These are phyloP conservation scores for Sophora flavescens DNA, from an alignment of 306 rosid genomes.

Conservation along the genomic window DNA sequence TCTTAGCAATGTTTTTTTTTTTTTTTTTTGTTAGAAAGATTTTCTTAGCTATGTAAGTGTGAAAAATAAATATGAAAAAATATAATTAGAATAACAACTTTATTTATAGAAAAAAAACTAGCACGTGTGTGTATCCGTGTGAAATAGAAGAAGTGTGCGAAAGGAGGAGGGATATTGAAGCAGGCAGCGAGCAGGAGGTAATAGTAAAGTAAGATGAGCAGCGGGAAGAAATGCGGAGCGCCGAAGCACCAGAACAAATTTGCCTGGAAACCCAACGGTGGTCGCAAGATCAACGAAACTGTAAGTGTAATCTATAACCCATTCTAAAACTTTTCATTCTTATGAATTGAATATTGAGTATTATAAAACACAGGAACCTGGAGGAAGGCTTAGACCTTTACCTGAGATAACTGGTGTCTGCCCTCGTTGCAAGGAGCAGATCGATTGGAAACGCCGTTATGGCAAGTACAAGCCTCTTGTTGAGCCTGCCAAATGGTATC, in stretches of 20 bases:
- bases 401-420: slow-evolving; percentile 89
- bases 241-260: slow-evolving; percentile 80
- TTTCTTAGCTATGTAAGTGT: no score
- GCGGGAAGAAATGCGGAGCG: slow-evolving; percentile 51
- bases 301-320: slow-evolving; percentile 9
- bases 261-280: slow-evolving; percentile 94
- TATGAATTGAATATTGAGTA: background rate
- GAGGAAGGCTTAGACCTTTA: slow-evolving; percentile 79
- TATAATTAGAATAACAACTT: no score
- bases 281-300: slow-evolving; percentile 86
- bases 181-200: background rate
- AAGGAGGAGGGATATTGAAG: background rate
- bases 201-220: slow-evolving; percentile 51
- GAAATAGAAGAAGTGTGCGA: background rate
- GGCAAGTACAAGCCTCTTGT: slow-evolving; percentile 87
- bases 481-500: slow-evolving; percentile 85
- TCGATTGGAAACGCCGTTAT: slow-evolving; percentile 93
- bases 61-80: no score
- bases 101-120: no score
- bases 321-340: background rate
- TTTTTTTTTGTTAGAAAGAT: no score
- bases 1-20: no score
- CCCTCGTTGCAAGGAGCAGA: slow-evolving; percentile 86
- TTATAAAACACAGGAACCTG: slow-evolving; percentile 66
- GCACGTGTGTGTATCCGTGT: background rate